Evolutionary conservation across 768 basidiomycete species (phyloP), one percentile per base, ranked within the genome.

Genomic region (Trametes coccinea): DNA sequence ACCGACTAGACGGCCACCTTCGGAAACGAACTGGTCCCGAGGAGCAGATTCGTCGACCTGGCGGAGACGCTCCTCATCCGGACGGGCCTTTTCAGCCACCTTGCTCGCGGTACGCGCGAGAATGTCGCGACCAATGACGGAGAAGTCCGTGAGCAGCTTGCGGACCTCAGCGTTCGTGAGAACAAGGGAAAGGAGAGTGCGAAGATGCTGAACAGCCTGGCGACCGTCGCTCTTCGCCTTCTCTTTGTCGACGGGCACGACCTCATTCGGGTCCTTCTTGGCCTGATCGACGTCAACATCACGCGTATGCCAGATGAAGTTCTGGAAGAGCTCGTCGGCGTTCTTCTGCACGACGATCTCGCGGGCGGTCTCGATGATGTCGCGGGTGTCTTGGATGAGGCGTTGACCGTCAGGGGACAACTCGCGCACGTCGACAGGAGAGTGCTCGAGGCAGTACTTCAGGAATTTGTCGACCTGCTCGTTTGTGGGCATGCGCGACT

Each of bases 101-200:
- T 93, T 90, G 66, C 79, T 73, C 0, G 90, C 87, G 17, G 83
- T 83, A 41, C 83, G 87, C 4, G 92, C 85, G 63, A 96, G 85
- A 56, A 97, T 79, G 72, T 96, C 93, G 44, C 93, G 88, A 0
- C 91, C 90, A 51, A 93, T 86, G 60, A 88, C 72, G 9, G 84
- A 82, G 64, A 90, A 87, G 74, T 94, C 92, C 2, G 85, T 82
- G 54, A 95, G 75, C 31, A 97, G 86, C 73, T 97, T 96, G 69
- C 94, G 89, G 33, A 91, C 89, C 76, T 96, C 92, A 0, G 91
- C 89, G 77, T 99, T 99, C 71, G 95, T 96, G 63, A 94, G 80
- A 69, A 98, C 80, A 68, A 98, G 88, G 45, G 84, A 84, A 61
- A 92, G 79, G 49, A 99, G 83, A 0, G 94, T 95, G 65, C 95